Conservation (phyloP, 140 eudicot genomes). For the Senecio squalidus region DNA sequence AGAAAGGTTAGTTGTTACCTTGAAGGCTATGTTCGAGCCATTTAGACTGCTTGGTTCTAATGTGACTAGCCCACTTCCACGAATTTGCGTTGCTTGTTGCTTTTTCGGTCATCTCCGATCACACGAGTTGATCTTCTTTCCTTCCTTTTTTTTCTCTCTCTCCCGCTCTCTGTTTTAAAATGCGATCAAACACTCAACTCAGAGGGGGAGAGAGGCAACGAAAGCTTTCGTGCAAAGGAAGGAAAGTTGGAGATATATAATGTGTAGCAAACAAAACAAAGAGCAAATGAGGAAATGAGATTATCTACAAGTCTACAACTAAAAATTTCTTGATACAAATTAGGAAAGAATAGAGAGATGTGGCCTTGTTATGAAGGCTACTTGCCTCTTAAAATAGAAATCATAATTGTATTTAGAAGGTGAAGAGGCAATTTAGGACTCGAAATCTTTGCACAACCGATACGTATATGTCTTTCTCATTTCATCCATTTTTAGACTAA, state of each 20-base stretch:
- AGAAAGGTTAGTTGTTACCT: conserved; percentile 26
- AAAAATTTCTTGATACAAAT: conserved; percentile 12
- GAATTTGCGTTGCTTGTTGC: conserved; percentile 76
- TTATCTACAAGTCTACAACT: conserved; percentile 15
- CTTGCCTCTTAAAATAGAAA: conserved; percentile 25
- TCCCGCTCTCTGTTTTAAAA: conserved; percentile 5
- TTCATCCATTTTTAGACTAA: not conserved
- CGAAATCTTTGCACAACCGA: conserved; percentile 24
- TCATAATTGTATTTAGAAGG: not conserved
- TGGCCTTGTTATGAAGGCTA: conserved; percentile 17
- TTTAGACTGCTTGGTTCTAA: conserved; percentile 82
- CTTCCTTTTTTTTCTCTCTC: conserved; percentile 9
- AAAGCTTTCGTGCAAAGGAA: conserved; percentile 18
- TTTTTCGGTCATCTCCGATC: conserved; percentile 59
- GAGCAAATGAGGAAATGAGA: conserved; percentile 30
- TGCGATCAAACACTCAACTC: not conserved
- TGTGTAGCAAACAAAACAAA: conserved; percentile 32
- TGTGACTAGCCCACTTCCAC: conserved; percentile 92
- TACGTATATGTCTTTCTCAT: not conserved
- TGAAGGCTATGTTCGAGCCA: conserved; percentile 87
- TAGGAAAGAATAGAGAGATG: conserved; percentile 11
- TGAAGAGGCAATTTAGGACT: conserved; percentile 22
- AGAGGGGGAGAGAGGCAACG: conserved; percentile 12
- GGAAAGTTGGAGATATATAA: conserved; percentile 29
- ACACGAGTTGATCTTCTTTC: conserved; percentile 13